Evolutionary conservation across 2,329 filamentous ascomycete genomes (phyloP), one percentile per base, ranked within the genome.

Genomic region (Pyrenochaeta sp.): DNA sequence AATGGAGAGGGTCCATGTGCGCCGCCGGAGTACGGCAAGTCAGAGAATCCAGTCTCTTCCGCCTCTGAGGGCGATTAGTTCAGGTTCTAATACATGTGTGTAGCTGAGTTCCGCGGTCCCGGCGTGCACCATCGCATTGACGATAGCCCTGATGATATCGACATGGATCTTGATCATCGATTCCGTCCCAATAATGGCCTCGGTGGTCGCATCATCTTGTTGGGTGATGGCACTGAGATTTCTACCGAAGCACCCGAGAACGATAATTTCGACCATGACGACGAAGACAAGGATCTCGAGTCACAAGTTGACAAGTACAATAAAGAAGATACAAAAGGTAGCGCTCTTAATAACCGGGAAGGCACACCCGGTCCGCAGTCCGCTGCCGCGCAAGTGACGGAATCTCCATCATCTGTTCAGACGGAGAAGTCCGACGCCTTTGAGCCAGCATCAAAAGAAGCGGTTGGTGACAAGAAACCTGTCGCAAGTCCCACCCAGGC

Each of bases 11-110:
- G 95, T 71, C 95, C 95, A 76, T 98, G 94, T 83, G 95, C 95
- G 77, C 95, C 95, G 79, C 95, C 94, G 73, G 95, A 99, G 88
- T 99, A 98, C 83, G 95, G 95, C 93, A 94, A 89, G 92, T 87
- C 81, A 81, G 77, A 73, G 74, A 67, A 73, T 61, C 67, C 71
- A 66, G 57, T 61, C 66, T 66, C 67, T 69, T 73, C 72, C 72
- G 61, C 64, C 58, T 60, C 61, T 47, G 56, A 68, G 63, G 69
- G 61, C 65, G 59, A 67, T 50, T 74, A 73, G 70, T 67, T 63
- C 64, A 63, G 61, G 4, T 54, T 75, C 69, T 76, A 71, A 75
- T 73, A 64, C 35, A 69, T 61, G 55, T 47, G 43, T 71, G 61
- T 69, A 82, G 80, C 80, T 67, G 80, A 82, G 66, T 81, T 81